Percentiles rank a stretch among this genome's conserved stretches.
These are phyloP conservation scores for Scortechinia acanthostroma DNA, from an alignment of 2,329 filamentous ascomycete species.

Conservation along the genomic window DNA sequence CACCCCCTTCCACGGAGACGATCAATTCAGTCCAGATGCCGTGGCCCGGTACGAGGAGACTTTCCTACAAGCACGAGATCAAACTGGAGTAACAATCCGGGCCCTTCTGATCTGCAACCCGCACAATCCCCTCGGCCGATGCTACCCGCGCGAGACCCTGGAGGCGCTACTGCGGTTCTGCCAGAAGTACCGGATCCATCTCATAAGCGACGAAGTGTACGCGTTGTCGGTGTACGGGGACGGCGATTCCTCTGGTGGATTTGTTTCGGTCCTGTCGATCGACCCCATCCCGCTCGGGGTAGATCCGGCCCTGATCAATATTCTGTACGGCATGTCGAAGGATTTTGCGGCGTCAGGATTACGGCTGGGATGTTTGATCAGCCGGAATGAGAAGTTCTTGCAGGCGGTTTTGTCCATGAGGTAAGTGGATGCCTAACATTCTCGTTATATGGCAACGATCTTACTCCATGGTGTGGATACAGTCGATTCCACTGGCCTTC, in stretches of 20 bases:
- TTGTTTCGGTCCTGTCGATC: too few relatives aligned
- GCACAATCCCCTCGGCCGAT: constrained; percentile 20
- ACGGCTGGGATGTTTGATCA: background rate
- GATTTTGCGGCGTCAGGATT: constrained; percentile 11
- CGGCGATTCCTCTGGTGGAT: too few relatives aligned
- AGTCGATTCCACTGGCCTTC: background rate
- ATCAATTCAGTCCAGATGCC: too few relatives aligned
- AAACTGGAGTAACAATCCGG: too few relatives aligned
- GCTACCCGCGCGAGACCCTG: constrained; percentile 15
- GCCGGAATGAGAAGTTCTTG: background rate
- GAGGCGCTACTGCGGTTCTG: constrained; percentile 26
- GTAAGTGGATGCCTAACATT: too few relatives aligned
- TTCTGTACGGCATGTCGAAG: constrained; percentile 17
- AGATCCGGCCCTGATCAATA: constrained; percentile 28
- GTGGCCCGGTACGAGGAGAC: too few relatives aligned
- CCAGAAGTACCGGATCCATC: constrained; percentile 27
- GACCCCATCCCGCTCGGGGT: too few relatives aligned
- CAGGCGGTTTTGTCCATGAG: too few relatives aligned
- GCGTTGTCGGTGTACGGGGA: constrained; percentile 30
- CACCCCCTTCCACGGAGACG: too few relatives aligned
- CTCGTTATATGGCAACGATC: too few relatives aligned
- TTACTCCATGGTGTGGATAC: too few relatives aligned
- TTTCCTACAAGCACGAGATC: too few relatives aligned
- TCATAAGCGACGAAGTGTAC: constrained; percentile 39
- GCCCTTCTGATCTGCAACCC: constrained; percentile 13